Evolutionary conservation across 345 rosid genomes (phyloP).

Genomic region (Passiflora organensis): DNA sequence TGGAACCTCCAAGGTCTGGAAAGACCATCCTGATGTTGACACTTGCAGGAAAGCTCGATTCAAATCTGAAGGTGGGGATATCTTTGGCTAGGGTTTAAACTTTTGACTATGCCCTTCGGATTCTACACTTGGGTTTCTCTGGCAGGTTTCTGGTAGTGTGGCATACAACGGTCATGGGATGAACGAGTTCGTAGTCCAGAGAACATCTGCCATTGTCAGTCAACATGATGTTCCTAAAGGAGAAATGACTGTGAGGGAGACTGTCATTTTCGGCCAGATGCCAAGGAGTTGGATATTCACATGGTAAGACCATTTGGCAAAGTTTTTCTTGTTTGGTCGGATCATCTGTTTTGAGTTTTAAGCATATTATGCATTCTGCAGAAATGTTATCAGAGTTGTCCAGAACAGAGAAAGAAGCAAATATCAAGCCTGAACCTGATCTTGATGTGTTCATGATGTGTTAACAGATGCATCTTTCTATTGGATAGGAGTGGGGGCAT

Average conservation of each 20-base stretch:
- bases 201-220: slow-evolving; percentile 59
- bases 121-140: background rate
- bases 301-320: slow-evolving; percentile 35
- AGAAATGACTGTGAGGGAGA: slow-evolving; percentile 69
- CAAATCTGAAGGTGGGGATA: slow-evolving; percentile 42
- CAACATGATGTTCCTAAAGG: slow-evolving; percentile 61
- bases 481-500: slow-evolving; percentile 57
- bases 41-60: slow-evolving; percentile 71
- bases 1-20: slow-evolving; percentile 88
- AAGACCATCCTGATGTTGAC: slow-evolving; percentile 76
- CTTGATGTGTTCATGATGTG: slow-evolving; percentile 75
- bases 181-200: slow-evolving; percentile 58
- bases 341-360: too few species aligned
- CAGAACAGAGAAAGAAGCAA: slow-evolving; percentile 74
- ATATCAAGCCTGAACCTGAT: slow-evolving; percentile 77
- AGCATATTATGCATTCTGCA: too few species aligned
- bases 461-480: slow-evolving; percentile 53
- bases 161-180: slow-evolving; percentile 53
- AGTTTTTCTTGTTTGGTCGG: background rate
- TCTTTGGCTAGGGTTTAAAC: background rate
- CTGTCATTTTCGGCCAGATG: slow-evolving; percentile 81
- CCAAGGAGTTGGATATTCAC: slow-evolving; percentile 54
- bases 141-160: slow-evolving; percentile 52
- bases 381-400: slow-evolving; percentile 63
- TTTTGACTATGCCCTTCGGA: background rate